These are phyloP conservation scores for Fusarium sp. DNA, from an alignment of 2,329 filamentous ascomycete species.

Conservation along the genomic window DNA sequence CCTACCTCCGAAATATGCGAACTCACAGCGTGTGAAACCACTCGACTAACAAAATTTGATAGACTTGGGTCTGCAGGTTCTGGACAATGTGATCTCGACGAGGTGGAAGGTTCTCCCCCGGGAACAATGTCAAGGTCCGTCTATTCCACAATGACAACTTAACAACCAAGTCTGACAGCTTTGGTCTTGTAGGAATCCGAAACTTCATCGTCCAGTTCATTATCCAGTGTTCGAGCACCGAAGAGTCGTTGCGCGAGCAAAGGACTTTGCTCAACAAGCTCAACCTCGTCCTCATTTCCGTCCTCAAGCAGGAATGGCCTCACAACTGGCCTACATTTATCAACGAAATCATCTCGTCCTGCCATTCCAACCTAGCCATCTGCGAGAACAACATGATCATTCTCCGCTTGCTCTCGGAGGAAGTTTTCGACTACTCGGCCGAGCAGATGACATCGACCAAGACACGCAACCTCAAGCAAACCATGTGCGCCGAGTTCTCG, in stretches of 20 bases:
- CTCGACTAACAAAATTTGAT: conserved; percentile 47
- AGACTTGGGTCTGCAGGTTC: conserved; percentile 95
- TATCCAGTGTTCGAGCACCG: conserved; percentile 89
- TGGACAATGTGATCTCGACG: conserved; percentile 98
- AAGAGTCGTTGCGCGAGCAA: conserved; percentile 87
- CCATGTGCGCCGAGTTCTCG: conserved; percentile 98
- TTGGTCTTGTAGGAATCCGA: conserved; percentile 78
- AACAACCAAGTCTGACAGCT: conserved; percentile 28
- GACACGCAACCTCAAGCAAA: conserved; percentile 95
- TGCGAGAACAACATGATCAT: conserved; percentile 99
- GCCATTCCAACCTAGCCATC: conserved; percentile 93
- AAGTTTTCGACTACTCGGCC: conserved; percentile 98
- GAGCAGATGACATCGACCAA: conserved; percentile 99
- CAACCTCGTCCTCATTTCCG: conserved; percentile 95
- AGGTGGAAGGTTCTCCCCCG: conserved; percentile 98
- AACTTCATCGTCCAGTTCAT: conserved; percentile 99
- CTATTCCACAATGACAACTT: conserved; percentile 5
- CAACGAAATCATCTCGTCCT: conserved; percentile 98
- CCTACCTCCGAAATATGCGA: conserved; percentile 2
- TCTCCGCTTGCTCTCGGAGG: conserved; percentile 92
- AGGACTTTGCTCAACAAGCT: conserved; percentile 97
- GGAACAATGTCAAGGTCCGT: conserved; percentile 89
- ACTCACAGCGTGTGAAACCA: conserved; percentile 14
- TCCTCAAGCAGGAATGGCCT: conserved; percentile 99
- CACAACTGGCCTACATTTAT: conserved; percentile 99